Evolutionary conservation across 1,139 yeast genomes (phyloP).

Genomic region (Candida gigantensis): DNA sequence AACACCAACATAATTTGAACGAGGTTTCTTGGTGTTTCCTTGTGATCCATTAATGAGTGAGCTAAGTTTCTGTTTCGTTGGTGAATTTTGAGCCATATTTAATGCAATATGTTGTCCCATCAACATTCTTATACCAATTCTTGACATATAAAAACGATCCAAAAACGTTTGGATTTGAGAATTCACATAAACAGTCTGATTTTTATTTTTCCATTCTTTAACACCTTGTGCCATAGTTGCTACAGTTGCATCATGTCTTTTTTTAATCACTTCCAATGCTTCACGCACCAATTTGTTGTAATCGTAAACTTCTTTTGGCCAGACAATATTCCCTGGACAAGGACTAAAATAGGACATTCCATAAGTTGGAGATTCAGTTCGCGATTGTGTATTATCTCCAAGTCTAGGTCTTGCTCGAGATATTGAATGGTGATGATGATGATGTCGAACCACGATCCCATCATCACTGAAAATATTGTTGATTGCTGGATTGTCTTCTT

Average conservation of each 20-base stretch:
- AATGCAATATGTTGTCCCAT: constrained; percentile 88
- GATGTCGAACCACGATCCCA: constrained; percentile 49
- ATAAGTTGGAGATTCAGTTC: constrained; percentile 39
- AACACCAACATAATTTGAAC: constrained; percentile 72
- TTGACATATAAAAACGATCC: constrained; percentile 81
- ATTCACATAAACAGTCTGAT: constrained; percentile 50
- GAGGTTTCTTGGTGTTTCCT: constrained; percentile 38
- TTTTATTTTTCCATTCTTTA: constrained; percentile 76
- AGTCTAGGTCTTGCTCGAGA: constrained; percentile 8
- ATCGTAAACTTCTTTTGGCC: constrained; percentile 77
- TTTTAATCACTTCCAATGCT: constrained; percentile 68
- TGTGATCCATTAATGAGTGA: constrained; percentile 36
- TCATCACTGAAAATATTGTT: constrained; percentile 52
- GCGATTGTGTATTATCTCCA: constrained; percentile 14
- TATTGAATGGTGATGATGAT: constrained; percentile 17
- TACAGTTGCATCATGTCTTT: constrained; percentile 89
- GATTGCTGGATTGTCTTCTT: constrained; percentile 42
- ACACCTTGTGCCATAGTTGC: constrained; percentile 94
- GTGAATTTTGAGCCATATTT: constrained; percentile 61
- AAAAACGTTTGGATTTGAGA: constrained; percentile 74
- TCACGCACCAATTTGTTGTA: constrained; percentile 71
- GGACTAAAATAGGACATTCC: constrained; percentile 63
- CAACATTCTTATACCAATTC: constrained; percentile 87
- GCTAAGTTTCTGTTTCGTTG: constrained; percentile 41
- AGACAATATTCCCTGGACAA: constrained; percentile 51